These are phyloP conservation scores for Neofusicoccum cordaticola DNA, from an alignment of 2,329 filamentous ascomycete species.

Conservation along the genomic window DNA sequence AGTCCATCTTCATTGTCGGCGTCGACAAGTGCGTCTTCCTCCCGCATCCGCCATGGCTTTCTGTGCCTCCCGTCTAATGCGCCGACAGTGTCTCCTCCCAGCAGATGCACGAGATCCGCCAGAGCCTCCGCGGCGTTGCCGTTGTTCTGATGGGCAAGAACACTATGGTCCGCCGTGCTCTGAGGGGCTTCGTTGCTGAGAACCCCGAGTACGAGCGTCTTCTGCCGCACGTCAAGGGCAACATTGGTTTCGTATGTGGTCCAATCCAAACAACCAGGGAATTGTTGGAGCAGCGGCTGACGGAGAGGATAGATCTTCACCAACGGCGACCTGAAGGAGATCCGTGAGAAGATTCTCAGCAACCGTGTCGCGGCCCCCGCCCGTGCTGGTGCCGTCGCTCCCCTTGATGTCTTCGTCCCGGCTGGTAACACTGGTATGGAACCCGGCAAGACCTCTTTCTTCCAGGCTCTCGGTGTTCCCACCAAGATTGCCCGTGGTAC, in stretches of 20 bases:
- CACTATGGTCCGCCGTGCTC: constrained; percentile 98
- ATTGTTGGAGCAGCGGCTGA: neutral
- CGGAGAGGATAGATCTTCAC: constrained; percentile 84
- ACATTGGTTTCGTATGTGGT: constrained; percentile 22
- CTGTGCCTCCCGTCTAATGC: constrained; percentile 8
- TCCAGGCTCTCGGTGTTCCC: constrained; percentile 99
- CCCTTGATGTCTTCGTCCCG: constrained; percentile 88
- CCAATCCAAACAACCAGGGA: neutral
- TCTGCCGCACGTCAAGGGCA: constrained; percentile 85
- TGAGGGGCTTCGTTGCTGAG: constrained; percentile 90
- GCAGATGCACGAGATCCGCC: constrained; percentile 99
- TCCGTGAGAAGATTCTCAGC: constrained; percentile 88
- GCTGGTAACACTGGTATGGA: constrained; percentile 99
- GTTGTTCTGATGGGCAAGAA: constrained; percentile 99
- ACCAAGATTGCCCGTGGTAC: constrained; percentile 99
- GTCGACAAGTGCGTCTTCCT: constrained; percentile 27
- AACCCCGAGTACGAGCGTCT: constrained; percentile 97
- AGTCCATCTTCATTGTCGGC: constrained; percentile 94
- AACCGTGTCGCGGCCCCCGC: constrained; percentile 98
- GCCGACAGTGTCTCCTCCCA: constrained; percentile 99
- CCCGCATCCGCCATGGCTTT: neutral
- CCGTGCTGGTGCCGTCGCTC: constrained; percentile 95
- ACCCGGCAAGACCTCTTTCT: constrained; percentile 99
- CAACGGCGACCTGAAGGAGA: constrained; percentile 88
- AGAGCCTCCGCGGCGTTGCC: constrained; percentile 82